Percentiles rank a stretch among this genome's conserved stretches.
Evolutionary conservation across 139 green algal genomes (phyloP).

Genomic region (Deuterostichococcus epilithicus): DNA sequence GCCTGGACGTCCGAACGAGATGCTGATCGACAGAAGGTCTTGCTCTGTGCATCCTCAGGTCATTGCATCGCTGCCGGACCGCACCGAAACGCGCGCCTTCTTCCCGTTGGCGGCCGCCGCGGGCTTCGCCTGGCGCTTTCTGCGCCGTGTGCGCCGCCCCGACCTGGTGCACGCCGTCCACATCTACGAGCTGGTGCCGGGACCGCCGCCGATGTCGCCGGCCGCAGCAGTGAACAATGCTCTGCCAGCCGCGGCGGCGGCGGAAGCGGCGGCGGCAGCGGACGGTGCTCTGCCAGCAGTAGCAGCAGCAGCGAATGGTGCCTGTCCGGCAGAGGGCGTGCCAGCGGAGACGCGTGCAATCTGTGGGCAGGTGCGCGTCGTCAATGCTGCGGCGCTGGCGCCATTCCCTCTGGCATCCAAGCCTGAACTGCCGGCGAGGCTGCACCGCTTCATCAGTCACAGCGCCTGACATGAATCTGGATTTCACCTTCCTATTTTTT

Average conservation of each 20-base stretch:
- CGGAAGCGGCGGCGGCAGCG: not conserved
- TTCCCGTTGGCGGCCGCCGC: not conserved
- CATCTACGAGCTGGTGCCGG: slow-evolving; percentile 10
- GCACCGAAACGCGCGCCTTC: slow-evolving; percentile 9
- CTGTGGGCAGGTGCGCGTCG: no score
- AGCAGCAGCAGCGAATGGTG: not conserved
- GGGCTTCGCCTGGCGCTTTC: slow-evolving; percentile 7
- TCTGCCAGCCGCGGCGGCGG: not conserved
- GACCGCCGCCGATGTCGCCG: no score
- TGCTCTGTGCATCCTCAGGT: not conserved
- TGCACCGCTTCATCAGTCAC: not conserved
- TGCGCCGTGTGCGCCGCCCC: not conserved
- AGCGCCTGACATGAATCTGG: not conserved
- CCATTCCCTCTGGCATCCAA: no score
- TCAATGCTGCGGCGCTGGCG: no score
- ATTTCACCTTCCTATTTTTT: not conserved
- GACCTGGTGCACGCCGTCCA: slow-evolving; percentile 1
- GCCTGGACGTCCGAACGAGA: no score
- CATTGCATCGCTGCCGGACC: slow-evolving; percentile 5
- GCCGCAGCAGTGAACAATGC: no score
- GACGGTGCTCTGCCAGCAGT: not conserved
- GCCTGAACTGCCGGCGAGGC: not conserved
- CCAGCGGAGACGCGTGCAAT: not conserved
- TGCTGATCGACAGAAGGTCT: not conserved
- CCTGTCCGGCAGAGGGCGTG: not conserved